A percentile compares a stretch with the other conserved stretches of the same genome.
Evolutionary conservation across 1,139 yeast genomes (phyloP).

Genomic region (Petasospora fabianii): DNA sequence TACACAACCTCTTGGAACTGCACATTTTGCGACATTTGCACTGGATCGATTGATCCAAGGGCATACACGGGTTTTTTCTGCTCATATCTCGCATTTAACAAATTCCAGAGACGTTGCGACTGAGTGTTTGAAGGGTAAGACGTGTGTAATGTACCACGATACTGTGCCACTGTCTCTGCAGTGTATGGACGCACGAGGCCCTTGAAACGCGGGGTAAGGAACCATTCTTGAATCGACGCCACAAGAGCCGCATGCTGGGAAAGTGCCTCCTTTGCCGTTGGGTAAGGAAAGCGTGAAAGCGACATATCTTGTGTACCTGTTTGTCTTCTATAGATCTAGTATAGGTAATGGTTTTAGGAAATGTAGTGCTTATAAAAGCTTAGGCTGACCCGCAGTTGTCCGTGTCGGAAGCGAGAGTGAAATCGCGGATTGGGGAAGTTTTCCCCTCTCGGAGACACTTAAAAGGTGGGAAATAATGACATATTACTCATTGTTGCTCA

Average conservation of each 20-base stretch:
- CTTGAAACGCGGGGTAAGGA: slow-evolving; percentile 46
- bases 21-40: slow-evolving; percentile 56
- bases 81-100: slow-evolving; percentile 39
- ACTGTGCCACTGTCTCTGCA: slow-evolving; percentile 48
- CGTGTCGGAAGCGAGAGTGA: too few species aligned
- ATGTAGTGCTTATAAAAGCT: too few species aligned
- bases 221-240: slow-evolving; percentile 45
- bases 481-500: too few species aligned
- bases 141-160: slow-evolving; percentile 46
- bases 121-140: slow-evolving; percentile 52
- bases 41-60: slow-evolving; percentile 60
- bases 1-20: slow-evolving; percentile 45
- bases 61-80: slow-evolving; percentile 51
- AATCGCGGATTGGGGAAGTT: too few species aligned
- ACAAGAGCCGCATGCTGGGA: slow-evolving; percentile 15
- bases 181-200: slow-evolving; percentile 50
- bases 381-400: too few species aligned
- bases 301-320: too few species aligned
- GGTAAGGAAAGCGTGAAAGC: slow-evolving; percentile 20
- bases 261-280: slow-evolving; percentile 15
- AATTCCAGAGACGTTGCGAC: slow-evolving; percentile 47
- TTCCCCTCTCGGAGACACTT: too few species aligned
- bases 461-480: too few species aligned
- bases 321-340: too few species aligned
- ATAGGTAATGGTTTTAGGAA: too few species aligned